Percentiles rank a stretch among this genome's conserved stretches.
phyloP scores from a whole-genome alignment of 2,329 filamentous ascomycete genomes.

The Diaporthe velutina region DNA sequence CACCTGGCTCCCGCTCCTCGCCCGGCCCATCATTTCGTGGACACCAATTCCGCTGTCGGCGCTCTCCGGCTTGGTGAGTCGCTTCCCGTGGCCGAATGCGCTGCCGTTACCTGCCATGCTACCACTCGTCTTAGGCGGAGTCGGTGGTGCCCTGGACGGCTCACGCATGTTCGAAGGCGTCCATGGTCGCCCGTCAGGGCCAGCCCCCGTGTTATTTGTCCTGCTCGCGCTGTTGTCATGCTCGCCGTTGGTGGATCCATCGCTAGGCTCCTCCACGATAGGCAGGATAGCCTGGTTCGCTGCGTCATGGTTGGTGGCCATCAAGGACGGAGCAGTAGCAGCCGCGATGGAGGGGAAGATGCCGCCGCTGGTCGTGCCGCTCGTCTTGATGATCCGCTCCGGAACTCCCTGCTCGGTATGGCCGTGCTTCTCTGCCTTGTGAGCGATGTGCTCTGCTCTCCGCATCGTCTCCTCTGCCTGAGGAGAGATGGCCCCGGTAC shows the following conservation, averaged over 20 bases:
- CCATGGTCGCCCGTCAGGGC: slow-evolving; percentile 51
- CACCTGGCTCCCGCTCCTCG: slow-evolving; percentile 45
- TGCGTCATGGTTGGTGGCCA: slow-evolving; percentile 58
- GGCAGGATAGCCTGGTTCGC: slow-evolving; percentile 71
- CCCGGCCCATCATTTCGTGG: slow-evolving; percentile 43
- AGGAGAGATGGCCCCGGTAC: slow-evolving; percentile 48
- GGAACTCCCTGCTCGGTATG: slow-evolving; percentile 65
- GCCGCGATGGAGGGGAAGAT: slow-evolving; percentile 41
- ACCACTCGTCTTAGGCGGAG: slow-evolving; percentile 56
- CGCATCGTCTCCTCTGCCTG: slow-evolving; percentile 57
- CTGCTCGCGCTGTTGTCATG: slow-evolving; percentile 62
- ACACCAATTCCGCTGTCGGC: slow-evolving; percentile 63
- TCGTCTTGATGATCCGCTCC: slow-evolving; percentile 68
- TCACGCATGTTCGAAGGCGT: slow-evolving; percentile 51
- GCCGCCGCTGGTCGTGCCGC: slow-evolving; percentile 41
- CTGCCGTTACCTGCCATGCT: slow-evolving; percentile 32
- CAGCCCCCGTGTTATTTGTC: slow-evolving; percentile 51
- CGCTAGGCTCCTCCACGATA: slow-evolving; percentile 90
- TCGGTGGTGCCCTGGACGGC: slow-evolving; percentile 54
- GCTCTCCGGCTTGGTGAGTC: slow-evolving; percentile 58
- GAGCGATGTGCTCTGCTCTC: slow-evolving; percentile 54
- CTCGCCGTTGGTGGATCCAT: slow-evolving; percentile 76
- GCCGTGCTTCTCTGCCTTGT: slow-evolving; percentile 50
- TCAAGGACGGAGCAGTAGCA: slow-evolving; percentile 37
- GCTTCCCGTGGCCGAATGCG: slow-evolving; percentile 28